phyloP scores from a whole-genome alignment of 78 protist genomes.

The Anaeramoeba flamelloides region DNA sequence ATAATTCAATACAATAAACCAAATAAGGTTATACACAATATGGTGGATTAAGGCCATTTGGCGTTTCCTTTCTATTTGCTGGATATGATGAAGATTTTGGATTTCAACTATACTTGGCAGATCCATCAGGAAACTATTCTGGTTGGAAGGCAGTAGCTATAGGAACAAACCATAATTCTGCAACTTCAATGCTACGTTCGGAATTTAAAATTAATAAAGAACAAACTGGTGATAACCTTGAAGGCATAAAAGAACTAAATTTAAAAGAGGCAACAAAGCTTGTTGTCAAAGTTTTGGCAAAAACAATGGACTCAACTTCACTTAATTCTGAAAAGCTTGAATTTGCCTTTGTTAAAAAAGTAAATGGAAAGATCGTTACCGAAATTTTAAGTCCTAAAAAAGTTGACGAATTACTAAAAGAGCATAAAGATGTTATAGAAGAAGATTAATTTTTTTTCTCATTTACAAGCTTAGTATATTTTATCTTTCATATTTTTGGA shows the following conservation, averaged over 20 bases:
- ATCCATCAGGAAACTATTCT: constrained; percentile 92
- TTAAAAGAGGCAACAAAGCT: constrained; percentile 63
- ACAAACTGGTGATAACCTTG: too few species aligned
- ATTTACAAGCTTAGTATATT: too few species aligned
- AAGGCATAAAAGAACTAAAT: constrained; percentile 34
- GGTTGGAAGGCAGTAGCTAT: constrained; percentile 98
- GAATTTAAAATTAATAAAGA: constrained; percentile 2
- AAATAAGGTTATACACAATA: too few species aligned
- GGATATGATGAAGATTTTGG: constrained; percentile 86
- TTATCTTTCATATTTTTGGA: too few species aligned
- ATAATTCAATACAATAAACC: too few species aligned
- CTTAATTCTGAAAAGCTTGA: constrained; percentile 65
- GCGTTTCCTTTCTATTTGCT: constrained; percentile 88
- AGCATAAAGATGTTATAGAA: too few species aligned
- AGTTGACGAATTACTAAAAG: too few species aligned
- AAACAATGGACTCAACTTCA: constrained; percentile 80
- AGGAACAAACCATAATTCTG: constrained; percentile 39
- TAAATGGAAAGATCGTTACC: too few species aligned
- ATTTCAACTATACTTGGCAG: constrained; percentile 59
- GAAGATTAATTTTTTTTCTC: too few species aligned
- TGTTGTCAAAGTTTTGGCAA: constrained; percentile 76
- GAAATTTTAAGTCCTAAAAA: too few species aligned
- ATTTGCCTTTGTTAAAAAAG: too few species aligned
- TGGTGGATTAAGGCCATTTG: constrained; percentile 98
- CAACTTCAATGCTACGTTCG: background rate